Percentiles rank a stretch among this genome's conserved stretches.
Conservation (phyloP, 768 basidiomycete species). For the Agaricus bisporus region DNA sequence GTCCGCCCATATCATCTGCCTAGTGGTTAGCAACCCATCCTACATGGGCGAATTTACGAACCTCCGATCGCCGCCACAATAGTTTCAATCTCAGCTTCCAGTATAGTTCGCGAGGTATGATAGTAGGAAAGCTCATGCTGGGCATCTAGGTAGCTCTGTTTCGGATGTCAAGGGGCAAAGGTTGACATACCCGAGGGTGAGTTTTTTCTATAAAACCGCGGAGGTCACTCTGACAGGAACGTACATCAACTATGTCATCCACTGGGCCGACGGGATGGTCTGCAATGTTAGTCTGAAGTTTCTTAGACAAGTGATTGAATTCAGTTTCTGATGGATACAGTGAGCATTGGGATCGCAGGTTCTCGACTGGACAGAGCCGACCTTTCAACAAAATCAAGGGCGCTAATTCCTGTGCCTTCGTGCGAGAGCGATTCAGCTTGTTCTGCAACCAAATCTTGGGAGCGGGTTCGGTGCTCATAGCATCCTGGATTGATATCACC, state of each 20-base stretch:
- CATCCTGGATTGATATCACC: slow-evolving; percentile 31
- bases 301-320: slow-evolving; percentile 39
- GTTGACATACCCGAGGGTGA: not conserved
- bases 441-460: slow-evolving; percentile 82
- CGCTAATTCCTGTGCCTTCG: slow-evolving; percentile 58
- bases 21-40: not conserved
- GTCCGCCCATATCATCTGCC: slow-evolving; percentile 68
- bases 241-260: slow-evolving; percentile 55
- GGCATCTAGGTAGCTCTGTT: slow-evolving; percentile 57
- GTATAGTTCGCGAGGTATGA: slow-evolving; percentile 46
- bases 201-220: not conserved
- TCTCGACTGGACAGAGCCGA: slow-evolving; percentile 25
- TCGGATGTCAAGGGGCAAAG: not conserved
- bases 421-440: slow-evolving; percentile 52
- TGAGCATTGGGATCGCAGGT: slow-evolving; percentile 2
- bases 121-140: slow-evolving; percentile 54
- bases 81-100: slow-evolving; percentile 60
- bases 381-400: slow-evolving; percentile 56
- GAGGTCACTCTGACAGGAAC: slow-evolving; percentile 14
- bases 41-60: slow-evolving; percentile 22
- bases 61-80: slow-evolving; percentile 61
- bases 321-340: slow-evolving; percentile 27
- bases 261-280: slow-evolving; percentile 48
- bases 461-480: slow-evolving; percentile 58
- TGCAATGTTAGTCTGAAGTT: slow-evolving; percentile 40